Conservation (phyloP, 2,329 filamentous ascomycete genomes). For the Neonectria faginata region DNA sequence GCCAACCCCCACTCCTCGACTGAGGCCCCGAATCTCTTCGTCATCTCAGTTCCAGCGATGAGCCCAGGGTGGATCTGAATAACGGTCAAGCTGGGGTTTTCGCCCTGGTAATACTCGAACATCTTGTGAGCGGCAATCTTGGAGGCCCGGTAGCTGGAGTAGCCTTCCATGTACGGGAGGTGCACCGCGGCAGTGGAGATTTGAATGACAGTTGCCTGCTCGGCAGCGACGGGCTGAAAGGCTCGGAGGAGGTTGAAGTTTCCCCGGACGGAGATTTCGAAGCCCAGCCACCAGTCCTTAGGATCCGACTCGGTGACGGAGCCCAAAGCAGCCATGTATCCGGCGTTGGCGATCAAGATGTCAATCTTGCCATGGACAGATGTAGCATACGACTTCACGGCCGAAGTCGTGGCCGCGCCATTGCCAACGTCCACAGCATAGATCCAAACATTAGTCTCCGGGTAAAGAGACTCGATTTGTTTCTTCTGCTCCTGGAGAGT, state of each 20-base stretch:
- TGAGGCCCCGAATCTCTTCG: conserved; percentile 19
- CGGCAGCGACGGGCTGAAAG: conserved; percentile 42
- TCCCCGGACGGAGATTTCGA: conserved; percentile 47
- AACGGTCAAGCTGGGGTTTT: conserved; percentile 54
- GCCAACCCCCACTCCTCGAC: conserved; percentile 29
- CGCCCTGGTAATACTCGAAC: conserved; percentile 55
- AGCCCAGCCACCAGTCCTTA: conserved; percentile 43
- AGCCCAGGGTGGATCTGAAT: conserved; percentile 58
- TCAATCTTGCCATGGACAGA: conserved; percentile 49
- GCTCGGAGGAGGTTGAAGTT: conserved; percentile 47
- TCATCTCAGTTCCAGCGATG: conserved; percentile 49
- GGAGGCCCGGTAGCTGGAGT: conserved; percentile 54
- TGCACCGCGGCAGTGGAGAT: conserved; percentile 38
- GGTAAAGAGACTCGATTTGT: conserved; percentile 60
- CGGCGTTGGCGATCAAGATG: conserved; percentile 52
- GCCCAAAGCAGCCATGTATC: conserved; percentile 34
- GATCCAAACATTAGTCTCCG: conserved; percentile 60
- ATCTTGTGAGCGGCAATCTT: conserved; percentile 57
- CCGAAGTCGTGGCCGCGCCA: conserved; percentile 29
- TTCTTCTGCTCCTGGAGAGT: conserved; percentile 47
- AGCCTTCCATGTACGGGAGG: conserved; percentile 44
- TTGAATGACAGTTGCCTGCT: conserved; percentile 44
- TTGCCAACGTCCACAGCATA: conserved; percentile 50
- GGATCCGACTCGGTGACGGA: conserved; percentile 34
- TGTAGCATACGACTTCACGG: conserved; percentile 32